phyloP scores from a whole-genome alignment of 768 basidiomycete species.

The Cystobasidium tubakii region DNA sequence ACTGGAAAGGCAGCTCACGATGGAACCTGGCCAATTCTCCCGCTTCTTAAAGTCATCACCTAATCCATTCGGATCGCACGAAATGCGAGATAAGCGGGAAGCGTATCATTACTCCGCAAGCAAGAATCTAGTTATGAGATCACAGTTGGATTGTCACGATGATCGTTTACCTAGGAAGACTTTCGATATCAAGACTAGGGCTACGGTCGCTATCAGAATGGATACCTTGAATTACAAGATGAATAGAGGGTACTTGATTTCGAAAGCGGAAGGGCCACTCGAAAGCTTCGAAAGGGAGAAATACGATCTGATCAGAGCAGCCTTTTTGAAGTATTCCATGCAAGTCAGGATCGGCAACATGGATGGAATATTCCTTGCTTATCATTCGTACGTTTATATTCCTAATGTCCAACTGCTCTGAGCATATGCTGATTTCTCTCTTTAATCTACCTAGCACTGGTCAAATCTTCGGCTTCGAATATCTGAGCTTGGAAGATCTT shows the following conservation, averaged over 20 bases:
- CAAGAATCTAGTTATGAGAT: slow-evolving; percentile 72
- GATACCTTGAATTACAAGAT: slow-evolving; percentile 72
- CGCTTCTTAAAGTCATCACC: slow-evolving; percentile 51
- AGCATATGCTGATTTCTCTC: background rate
- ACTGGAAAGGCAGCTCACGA: slow-evolving; percentile 79
- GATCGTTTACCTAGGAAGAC: slow-evolving; percentile 73
- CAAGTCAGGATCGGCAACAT: slow-evolving; percentile 94
- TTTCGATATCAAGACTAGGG: slow-evolving; percentile 95
- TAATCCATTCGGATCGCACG: slow-evolving; percentile 48
- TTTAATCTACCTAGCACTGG: slow-evolving; percentile 61
- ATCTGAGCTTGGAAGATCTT: slow-evolving; percentile 79
- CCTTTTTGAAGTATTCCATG: slow-evolving; percentile 83
- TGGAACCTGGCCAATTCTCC: slow-evolving; percentile 60
- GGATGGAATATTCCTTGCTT: slow-evolving; percentile 69
- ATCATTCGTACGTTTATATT: slow-evolving; percentile 45
- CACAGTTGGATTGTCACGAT: slow-evolving; percentile 86
- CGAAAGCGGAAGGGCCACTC: slow-evolving; percentile 49
- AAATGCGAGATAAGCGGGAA: slow-evolving; percentile 53
- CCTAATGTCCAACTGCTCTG: background rate
- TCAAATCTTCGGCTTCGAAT: slow-evolving; percentile 87
- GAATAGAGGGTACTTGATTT: slow-evolving; percentile 6
- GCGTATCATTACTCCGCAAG: slow-evolving; percentile 78
- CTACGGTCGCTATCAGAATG: slow-evolving; percentile 71
- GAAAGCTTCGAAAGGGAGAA: slow-evolving; percentile 91
- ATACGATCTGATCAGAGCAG: slow-evolving; percentile 86